Conservation (phyloP, 192 early-diverging fungal genomes). For the Entophlyctis helioformis region DNA sequence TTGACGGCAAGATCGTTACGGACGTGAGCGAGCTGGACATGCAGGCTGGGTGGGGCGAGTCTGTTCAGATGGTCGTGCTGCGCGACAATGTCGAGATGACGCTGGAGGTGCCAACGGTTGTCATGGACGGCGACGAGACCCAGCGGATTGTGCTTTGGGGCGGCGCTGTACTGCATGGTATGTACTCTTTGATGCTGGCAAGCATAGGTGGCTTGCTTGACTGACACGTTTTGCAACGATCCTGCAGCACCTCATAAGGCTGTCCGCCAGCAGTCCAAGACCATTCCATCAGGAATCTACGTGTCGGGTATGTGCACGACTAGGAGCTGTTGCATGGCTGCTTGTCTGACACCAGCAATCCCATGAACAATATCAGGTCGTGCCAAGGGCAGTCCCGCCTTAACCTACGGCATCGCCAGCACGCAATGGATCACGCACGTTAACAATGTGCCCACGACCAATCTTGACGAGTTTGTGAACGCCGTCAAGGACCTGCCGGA, state of each 20-base stretch:
- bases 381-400: slow-evolving; percentile 31
- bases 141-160: slow-evolving; percentile 70
- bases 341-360: too few relatives aligned
- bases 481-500: slow-evolving; percentile 46
- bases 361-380: too few relatives aligned
- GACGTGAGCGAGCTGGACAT: slow-evolving; percentile 22
- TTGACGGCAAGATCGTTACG: slow-evolving; percentile 21
- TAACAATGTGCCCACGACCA: slow-evolving; percentile 46
- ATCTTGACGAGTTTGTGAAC: slow-evolving; percentile 61
- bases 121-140: slow-evolving; percentile 25
- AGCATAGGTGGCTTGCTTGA: neutral
- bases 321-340: too few relatives aligned
- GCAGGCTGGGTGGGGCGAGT: slow-evolving; percentile 8
- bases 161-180: slow-evolving; percentile 62
- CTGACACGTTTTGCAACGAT: slow-evolving; percentile 1
- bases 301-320: too few relatives aligned
- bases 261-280: slow-evolving; percentile 26
- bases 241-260: slow-evolving; percentile 33
- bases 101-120: slow-evolving; percentile 51
- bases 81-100: slow-evolving; percentile 58
- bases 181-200: neutral
- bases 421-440: slow-evolving; percentile 34
- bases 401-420: slow-evolving; percentile 26
- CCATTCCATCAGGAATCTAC: slow-evolving; percentile 27
- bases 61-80: slow-evolving; percentile 35